These are phyloP conservation scores for Durio zibethinus DNA, from an alignment of 345 rosid genomes.

Conservation along the genomic window DNA sequence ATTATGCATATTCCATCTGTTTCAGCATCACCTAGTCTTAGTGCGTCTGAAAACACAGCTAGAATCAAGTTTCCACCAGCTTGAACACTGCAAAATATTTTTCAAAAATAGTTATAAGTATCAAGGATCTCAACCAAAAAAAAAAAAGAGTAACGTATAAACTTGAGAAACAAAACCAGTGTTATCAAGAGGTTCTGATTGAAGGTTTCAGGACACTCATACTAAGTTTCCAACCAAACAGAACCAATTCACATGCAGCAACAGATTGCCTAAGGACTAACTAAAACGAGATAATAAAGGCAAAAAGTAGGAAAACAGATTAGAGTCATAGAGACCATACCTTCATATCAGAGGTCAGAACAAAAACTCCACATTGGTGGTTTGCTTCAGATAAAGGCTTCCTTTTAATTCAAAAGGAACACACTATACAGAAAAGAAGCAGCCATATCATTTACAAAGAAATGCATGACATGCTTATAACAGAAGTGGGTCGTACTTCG, in stretches of 20 bases:
- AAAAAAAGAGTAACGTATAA: neutral
- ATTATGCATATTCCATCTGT: neutral
- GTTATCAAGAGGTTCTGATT: neutral
- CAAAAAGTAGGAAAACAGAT: neutral
- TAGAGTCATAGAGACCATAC: neutral
- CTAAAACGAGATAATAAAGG: neutral
- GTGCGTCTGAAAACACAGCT: neutral
- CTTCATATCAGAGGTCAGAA: neutral
- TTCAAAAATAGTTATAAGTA: neutral
- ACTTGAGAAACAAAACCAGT: neutral
- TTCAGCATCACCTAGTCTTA: neutral
- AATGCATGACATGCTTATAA: neutral
- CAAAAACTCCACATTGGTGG: neutral
- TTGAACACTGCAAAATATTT: neutral
- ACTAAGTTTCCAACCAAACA: neutral
- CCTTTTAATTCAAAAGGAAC: neutral
- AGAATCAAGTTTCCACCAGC: neutral
- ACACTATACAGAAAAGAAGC: conserved; percentile 1
- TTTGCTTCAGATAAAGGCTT: conserved; percentile 2
- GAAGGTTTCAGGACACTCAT: neutral
- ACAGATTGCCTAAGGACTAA: neutral
- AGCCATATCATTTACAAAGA: neutral
- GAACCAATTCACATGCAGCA: neutral
- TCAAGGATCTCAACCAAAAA: neutral
- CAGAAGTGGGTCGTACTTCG: neutral